Percentiles rank a stretch among this genome's conserved stretches.
Evolutionary conservation across 208 protist genomes (phyloP).

Genomic region (Phytomonas sp.): DNA sequence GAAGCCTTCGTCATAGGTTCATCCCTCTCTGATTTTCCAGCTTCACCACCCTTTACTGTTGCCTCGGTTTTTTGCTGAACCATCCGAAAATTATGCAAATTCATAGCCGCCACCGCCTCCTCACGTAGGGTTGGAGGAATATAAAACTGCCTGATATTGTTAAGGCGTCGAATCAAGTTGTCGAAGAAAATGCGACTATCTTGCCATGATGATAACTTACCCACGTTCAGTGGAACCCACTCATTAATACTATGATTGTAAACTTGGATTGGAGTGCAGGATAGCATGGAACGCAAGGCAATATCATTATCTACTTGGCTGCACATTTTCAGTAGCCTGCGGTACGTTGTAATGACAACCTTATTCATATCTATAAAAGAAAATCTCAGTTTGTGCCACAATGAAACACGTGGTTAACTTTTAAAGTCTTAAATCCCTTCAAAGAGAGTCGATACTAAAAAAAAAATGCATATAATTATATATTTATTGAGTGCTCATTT

Average conservation of each 20-base stretch:
- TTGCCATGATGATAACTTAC: slow-evolving; percentile 31
- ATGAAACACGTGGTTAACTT: neutral
- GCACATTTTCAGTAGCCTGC: slow-evolving; percentile 61
- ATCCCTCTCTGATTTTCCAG: neutral
- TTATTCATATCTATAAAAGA: slow-evolving; percentile 13
- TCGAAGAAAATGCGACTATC: slow-evolving; percentile 65
- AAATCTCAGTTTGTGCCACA: neutral
- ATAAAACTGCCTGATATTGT: slow-evolving; percentile 54
- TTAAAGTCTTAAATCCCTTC: neutral
- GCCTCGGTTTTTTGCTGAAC: neutral
- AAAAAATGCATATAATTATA: slow-evolving; percentile 10
- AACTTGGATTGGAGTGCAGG: slow-evolving; percentile 40
- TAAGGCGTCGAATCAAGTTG: slow-evolving; percentile 62
- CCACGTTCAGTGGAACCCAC: slow-evolving; percentile 44
- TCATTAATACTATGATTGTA: slow-evolving; percentile 51
- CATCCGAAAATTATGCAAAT: neutral
- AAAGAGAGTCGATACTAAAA: neutral
- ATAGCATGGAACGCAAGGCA: slow-evolving; percentile 49
- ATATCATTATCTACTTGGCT: slow-evolving; percentile 36
- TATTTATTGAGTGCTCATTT: neutral
- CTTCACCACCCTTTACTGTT: neutral
- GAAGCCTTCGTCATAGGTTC: neutral
- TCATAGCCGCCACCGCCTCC: neutral
- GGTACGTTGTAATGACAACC: slow-evolving; percentile 62
- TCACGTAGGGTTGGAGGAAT: slow-evolving; percentile 33